Evolutionary conservation across 768 basidiomycete genomes (phyloP), one percentile per base, ranked within the genome.

Genomic region (Tephrocybe sp.): DNA sequence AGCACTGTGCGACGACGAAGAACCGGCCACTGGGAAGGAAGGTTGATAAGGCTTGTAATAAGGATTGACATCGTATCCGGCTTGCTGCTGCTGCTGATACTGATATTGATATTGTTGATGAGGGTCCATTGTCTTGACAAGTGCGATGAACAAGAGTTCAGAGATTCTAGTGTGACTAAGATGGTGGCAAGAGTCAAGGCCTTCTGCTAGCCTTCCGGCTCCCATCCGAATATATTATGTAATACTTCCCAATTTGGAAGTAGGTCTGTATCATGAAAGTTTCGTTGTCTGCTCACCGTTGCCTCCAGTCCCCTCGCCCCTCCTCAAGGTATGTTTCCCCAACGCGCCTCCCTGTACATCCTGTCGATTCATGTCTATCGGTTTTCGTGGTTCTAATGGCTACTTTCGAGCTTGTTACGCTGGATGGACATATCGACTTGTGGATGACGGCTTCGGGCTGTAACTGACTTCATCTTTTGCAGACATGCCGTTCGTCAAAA

Each of bases 401-500:
- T 17, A 11, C 10, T 1, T 8, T 54, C 41, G 14, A 36, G 12
- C 17, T 23, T 30, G 39, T 42, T 56, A 47, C 41, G 58, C 56
- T 65, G 62, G 74, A 63, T 76, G 74, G 57, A 50, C 11, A 32
- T 34, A 28, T 32, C 25, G 36, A 26, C 20, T 17, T 50, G 40
- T 61, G 66, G 77, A 78, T 78, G 67, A 59, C 63, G 44, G 53
- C 41, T 36, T 40, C 41, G 25, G 38, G 45, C 20, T 51, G 39
- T n/a, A 38, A 38, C 46, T 55, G 53, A 42, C 30, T 45, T 11
- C 20, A 52, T 47, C 33, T 36, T 39, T 42, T 25, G 21, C 47
- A 80, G 78, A 91, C 25, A 53, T 93, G 96, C 96, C 95, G 55
- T 98, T 97, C 83, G 89, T 97, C 79, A 98, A 98, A 79, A 87